Conservation (phyloP, 768 basidiomycete species). For the Tylopilus cervinicoccineus region DNA sequence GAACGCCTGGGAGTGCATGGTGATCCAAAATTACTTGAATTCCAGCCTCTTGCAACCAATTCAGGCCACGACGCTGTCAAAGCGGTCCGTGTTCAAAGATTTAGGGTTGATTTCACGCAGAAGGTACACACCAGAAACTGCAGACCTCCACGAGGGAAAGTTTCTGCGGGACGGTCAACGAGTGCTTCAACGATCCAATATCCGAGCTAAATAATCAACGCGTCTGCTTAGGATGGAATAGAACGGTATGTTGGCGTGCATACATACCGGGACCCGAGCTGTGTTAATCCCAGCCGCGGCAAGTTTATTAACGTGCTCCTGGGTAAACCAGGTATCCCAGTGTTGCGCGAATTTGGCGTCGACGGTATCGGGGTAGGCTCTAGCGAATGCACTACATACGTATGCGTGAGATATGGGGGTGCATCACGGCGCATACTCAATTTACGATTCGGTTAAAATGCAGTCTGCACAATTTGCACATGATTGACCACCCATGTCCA, state of each 20-base stretch:
- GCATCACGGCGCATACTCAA: not conserved
- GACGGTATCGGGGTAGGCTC: conserved; percentile 55
- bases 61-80: conserved; percentile 56
- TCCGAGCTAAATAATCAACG: conserved; percentile 49
- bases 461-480: conserved; percentile 60
- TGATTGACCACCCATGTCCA: conserved; percentile 63
- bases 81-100: not conserved
- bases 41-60: conserved; percentile 55
- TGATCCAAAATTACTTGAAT: conserved; percentile 68
- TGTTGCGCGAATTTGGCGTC: conserved; percentile 58
- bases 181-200: conserved; percentile 80
- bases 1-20: conserved; percentile 70
- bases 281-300: conserved; percentile 61
- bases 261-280: conserved; percentile 67
- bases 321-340: conserved; percentile 74
- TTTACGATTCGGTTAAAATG: conserved; percentile 64
- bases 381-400: conserved; percentile 48
- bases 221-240: not conserved
- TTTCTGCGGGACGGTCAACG: conserved; percentile 57
- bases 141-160: conserved; percentile 69
- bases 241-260: not conserved
- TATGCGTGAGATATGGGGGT: not conserved
- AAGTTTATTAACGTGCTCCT: conserved; percentile 56
- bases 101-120: not conserved
- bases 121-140: conserved; percentile 47